Conservation (phyloP, 2,329 filamentous ascomycete genomes). For the Talaromyces atroroseus region DNA sequence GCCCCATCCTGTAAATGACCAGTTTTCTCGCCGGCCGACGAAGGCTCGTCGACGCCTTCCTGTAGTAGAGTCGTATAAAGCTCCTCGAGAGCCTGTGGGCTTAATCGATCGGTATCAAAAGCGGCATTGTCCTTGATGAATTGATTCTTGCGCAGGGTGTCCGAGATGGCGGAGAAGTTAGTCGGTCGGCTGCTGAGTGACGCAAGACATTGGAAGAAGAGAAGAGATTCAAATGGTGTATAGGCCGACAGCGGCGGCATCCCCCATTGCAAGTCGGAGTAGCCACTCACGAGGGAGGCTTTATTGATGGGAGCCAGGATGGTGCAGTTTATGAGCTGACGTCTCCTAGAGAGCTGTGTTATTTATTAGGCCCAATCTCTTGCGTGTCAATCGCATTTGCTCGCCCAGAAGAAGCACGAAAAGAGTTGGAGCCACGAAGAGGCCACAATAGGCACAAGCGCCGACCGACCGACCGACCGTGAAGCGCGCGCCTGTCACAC, state of each 20-base stretch:
- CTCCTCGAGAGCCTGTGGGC: slow-evolving; percentile 69
- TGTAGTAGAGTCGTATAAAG: slow-evolving; percentile 71
- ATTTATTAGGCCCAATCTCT: background rate
- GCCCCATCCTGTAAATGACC: slow-evolving; percentile 23
- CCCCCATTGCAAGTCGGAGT: slow-evolving; percentile 40
- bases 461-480: background rate
- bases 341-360: background rate
- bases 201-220: slow-evolving; percentile 75
- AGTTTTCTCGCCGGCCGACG: slow-evolving; percentile 28
- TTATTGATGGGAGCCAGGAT: slow-evolving; percentile 24
- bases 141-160: slow-evolving; percentile 66
- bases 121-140: slow-evolving; percentile 64
- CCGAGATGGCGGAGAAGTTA: slow-evolving; percentile 67
- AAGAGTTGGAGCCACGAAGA: background rate
- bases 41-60: slow-evolving; percentile 58
- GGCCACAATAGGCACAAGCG: slow-evolving; percentile 5
- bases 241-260: slow-evolving; percentile 62
- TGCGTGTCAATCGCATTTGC: background rate
- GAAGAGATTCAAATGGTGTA: slow-evolving; percentile 78
- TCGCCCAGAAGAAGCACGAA: background rate
- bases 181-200: slow-evolving; percentile 59
- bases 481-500: slow-evolving; percentile 6
- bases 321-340: background rate
- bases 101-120: slow-evolving; percentile 70
- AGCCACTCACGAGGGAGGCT: slow-evolving; percentile 31